Base-by-base conservation (phyloP, 2,329 filamentous ascomycete species). In the Aspergillus ibericus region DNA sequence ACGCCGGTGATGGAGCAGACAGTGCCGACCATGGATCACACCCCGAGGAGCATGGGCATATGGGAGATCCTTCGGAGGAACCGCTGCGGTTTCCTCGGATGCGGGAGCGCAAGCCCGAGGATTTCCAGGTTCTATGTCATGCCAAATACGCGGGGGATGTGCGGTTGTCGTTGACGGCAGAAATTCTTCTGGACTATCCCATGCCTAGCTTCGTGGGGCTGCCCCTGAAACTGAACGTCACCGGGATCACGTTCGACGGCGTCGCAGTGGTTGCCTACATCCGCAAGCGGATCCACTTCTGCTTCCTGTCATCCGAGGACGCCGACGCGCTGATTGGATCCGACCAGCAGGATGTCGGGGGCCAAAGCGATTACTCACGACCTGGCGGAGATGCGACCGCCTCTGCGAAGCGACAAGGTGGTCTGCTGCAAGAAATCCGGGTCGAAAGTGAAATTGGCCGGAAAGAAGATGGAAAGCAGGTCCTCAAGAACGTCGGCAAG, bases 161-260 rank as follows among this genome's bases (percentile, higher is more conserved):
- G 59, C 88, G 88, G 65, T 84, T 99, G 58, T 91, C 92, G 61
- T 82, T 99, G 51, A 98, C 95, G 22, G 93, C 95, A 0, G 93
- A 98, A 76, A 96, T 99, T 42, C 81, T 98, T 32, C 87, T 99
- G 34, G 95, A 99, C 76, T 99, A 99, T 73, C 95, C 95, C 0
- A 98, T 98, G 91, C 93, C 93, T 40, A 96, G 91, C 78, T 99
- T 99, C 70, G 93, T 98, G 2, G 92, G 93, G 12, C 93, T 99
- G 61, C 95, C 95, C 1, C 83, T 99, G 48, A 93, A 95, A 74
- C 82, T 99, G 25, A 96, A 93, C 73, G 96, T 99, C 66, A 98
- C 95, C 0, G 95, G 95, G 0, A 78, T 99, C 60, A 92, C 90
- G 0, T 99, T 99, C 77, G 93, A 99, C 72, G 95, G 95, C 1